Evolutionary conservation across 495 filamentous ascomycete species (phyloP).

Genomic region (Opeltia flavorubescens): DNA sequence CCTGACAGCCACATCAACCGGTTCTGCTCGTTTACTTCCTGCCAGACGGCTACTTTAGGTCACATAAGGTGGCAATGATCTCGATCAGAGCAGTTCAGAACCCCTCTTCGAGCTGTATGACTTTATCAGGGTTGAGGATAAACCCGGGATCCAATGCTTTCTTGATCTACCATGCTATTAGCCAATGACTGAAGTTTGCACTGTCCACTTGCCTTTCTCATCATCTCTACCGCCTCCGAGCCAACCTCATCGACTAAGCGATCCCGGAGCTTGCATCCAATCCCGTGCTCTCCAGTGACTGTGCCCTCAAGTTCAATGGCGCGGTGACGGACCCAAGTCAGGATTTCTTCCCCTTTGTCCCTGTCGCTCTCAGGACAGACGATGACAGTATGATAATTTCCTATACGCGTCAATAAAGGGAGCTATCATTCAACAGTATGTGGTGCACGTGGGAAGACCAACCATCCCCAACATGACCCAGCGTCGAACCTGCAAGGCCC

Average conservation of each 20-base stretch:
- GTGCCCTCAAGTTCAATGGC: conserved; percentile 53
- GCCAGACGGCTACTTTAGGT: no score
- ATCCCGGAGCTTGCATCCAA: conserved; percentile 48
- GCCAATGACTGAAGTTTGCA: conserved; percentile 5
- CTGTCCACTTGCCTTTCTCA: conserved; percentile 42
- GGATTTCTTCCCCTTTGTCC: conserved; percentile 33
- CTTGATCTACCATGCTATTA: conserved; percentile 36
- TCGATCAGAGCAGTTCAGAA: background rate
- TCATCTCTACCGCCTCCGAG: conserved; percentile 41
- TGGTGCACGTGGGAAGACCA: conserved; percentile 38
- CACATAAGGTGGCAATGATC: no score
- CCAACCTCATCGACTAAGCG: conserved; percentile 45
- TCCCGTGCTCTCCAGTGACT: conserved; percentile 49
- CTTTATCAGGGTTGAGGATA: conserved; percentile 54
- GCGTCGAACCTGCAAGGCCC: conserved; percentile 43
- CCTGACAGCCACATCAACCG: no score
- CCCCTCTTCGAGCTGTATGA: conserved; percentile 32
- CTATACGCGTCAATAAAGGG: background rate
- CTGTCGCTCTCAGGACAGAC: conserved; percentile 41
- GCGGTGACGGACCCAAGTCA: conserved; percentile 46
- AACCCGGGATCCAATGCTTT: conserved; percentile 50
- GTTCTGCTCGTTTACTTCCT: no score
- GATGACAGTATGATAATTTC: conserved; percentile 31
- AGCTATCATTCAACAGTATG: background rate
- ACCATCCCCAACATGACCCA: conserved; percentile 57